Evolutionary conservation across 345 rosid genomes (phyloP).

Genomic region (Gossypium sturtianum): DNA sequence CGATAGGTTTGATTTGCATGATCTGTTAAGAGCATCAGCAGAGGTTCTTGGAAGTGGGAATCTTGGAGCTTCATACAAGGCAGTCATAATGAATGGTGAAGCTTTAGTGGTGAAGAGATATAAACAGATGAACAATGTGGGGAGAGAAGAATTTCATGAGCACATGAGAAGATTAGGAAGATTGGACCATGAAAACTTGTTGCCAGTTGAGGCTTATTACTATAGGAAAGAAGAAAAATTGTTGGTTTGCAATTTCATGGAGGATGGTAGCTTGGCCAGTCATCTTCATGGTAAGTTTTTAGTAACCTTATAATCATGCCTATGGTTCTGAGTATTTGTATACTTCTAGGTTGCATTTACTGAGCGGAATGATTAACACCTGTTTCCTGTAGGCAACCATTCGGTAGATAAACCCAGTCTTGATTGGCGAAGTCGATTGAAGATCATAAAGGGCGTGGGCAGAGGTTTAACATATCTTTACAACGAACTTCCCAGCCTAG

Average conservation of each 20-base stretch:
- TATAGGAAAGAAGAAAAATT: conserved; percentile 75
- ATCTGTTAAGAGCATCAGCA: conserved; percentile 64
- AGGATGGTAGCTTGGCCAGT: conserved; percentile 62
- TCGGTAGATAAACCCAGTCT: conserved; percentile 38
- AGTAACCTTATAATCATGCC: neutral
- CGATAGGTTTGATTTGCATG: conserved; percentile 58
- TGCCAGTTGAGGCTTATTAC: conserved; percentile 53
- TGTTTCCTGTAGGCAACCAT: conserved; percentile 40
- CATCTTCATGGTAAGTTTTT: conserved; percentile 53
- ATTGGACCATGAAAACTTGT: conserved; percentile 52
- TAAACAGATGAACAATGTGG: conserved; percentile 60
- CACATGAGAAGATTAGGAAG: conserved; percentile 62
- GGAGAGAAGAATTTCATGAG: conserved; percentile 66
- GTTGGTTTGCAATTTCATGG: conserved; percentile 44
- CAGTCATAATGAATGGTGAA: conserved; percentile 27
- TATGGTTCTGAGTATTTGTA: neutral
- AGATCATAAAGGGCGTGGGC: conserved; percentile 60
- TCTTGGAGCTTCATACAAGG: conserved; percentile 72
- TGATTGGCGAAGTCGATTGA: conserved; percentile 57
- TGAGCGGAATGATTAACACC: neutral
- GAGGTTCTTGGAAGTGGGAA: conserved; percentile 83
- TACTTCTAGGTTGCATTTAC: no score
- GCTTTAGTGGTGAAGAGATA: conserved; percentile 71
- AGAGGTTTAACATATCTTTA: conserved; percentile 58
- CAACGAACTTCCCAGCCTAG: conserved; percentile 44